These are phyloP conservation scores for Komagataea norvegica DNA, from an alignment of 1,139 yeast genomes.

Conservation along the genomic window DNA sequence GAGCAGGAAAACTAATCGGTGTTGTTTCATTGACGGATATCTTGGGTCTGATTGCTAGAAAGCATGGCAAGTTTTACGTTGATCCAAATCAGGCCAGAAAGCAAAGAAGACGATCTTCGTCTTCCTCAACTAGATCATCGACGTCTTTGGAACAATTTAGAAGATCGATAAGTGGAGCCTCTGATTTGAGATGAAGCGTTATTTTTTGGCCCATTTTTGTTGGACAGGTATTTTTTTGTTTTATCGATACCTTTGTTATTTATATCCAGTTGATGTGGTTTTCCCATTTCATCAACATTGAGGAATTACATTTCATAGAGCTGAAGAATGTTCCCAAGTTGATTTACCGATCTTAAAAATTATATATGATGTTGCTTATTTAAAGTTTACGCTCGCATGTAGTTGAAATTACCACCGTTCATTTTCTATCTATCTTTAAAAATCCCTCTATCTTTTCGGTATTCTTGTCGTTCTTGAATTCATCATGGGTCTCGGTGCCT, in stretches of 20 bases:
- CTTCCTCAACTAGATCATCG: conserved; percentile 24
- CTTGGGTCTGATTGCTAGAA: conserved; percentile 70
- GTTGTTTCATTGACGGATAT: conserved; percentile 90
- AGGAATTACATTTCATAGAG: too few species aligned
- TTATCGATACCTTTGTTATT: neutral
- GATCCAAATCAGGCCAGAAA: conserved; percentile 85
- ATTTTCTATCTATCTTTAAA: neutral
- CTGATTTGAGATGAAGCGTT: conserved; percentile 21
- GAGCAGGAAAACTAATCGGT: conserved; percentile 78
- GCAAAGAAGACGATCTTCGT: conserved; percentile 61
- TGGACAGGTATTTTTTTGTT: neutral
- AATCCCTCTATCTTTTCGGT: conserved; percentile 1
- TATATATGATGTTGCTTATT: too few species aligned
- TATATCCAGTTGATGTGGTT: neutral
- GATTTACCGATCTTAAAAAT: too few species aligned
- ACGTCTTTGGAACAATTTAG: conserved; percentile 26
- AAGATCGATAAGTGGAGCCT: conserved; percentile 27
- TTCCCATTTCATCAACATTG: too few species aligned
- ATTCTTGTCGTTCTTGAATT: conserved; percentile 1
- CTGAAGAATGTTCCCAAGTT: too few species aligned
- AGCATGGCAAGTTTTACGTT: conserved; percentile 52
- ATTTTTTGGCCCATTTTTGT: neutral
- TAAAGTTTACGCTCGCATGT: too few species aligned
- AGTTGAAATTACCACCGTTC: neutral
- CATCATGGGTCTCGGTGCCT: conserved; percentile 1